Evolutionary conservation across 345 rosid genomes (phyloP), one percentile per base, ranked within the genome.

Genomic region (Eutrema japonicum): DNA sequence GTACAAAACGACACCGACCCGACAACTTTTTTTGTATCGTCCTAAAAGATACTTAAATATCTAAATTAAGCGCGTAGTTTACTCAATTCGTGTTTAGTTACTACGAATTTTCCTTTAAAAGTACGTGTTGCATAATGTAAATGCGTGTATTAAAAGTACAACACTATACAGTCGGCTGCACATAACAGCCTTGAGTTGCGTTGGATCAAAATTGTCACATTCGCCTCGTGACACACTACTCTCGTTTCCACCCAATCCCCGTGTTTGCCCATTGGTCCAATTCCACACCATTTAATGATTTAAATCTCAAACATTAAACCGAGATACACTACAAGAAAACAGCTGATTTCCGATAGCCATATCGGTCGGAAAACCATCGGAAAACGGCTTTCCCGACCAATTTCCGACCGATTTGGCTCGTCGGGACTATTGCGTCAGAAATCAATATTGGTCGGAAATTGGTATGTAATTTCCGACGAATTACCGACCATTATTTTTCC

Each of bases 1-100:
- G 16, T 70, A 76, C 65, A 62, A 62, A 53, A 51, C 37, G 74
- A 61, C 70, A 76, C 65, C 45, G 42, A 53, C 64, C 73, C 78
- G 63, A 60, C 74, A 61, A 16, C 33, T 45, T 41, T 75, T 75
- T 68, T 52, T 53, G 66, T 52, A 35, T 61, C 35, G 50, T 68
- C 64, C 74, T 66, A 32, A 6, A 74, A 26, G 22, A 59, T 67
- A 50, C 12, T 43, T 72, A 54, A 22, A 13, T 36, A 54, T 43
- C 43, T 52, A 51, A 33, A 51, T 5, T 36, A 60, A 68, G 12
- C 42, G 33, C 22, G 55, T 51, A 26, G 42, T 53, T 47, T 67
- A 73, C 27, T 50, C 71, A 56, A 55, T 14, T 50, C 72, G 59
- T 73, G 66, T 12, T 56, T 18, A 18, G 22, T 18, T 29, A 66